A percentile compares a stretch with the other conserved stretches of the same genome.
Conservation (phyloP, 768 basidiomycete genomes). For the Rhizopogon roseolus region DNA sequence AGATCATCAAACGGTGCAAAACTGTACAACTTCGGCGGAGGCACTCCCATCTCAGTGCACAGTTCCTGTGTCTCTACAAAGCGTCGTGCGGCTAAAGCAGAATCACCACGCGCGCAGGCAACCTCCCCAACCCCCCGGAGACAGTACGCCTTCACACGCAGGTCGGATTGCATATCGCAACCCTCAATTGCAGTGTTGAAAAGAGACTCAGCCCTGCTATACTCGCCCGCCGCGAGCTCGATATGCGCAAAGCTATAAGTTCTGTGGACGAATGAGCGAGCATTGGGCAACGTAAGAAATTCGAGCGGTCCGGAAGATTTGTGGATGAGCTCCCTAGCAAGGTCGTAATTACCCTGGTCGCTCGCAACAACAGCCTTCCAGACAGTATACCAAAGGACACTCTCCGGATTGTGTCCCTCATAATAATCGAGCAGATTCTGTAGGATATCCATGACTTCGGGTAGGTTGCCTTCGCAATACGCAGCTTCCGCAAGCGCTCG, state of each 20-base stretch:
- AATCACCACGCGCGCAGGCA: background rate
- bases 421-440: too few relatives aligned
- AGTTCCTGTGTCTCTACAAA: background rate
- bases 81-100: background rate
- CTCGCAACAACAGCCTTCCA: too few relatives aligned
- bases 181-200: background rate
- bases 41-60: background rate
- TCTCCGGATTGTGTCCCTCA: too few relatives aligned
- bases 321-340: background rate
- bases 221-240: background rate
- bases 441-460: too few relatives aligned
- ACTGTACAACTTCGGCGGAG: background rate
- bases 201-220: background rate
- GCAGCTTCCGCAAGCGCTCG: too few relatives aligned
- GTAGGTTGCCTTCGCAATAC: too few relatives aligned
- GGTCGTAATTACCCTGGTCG: background rate
- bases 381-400: too few relatives aligned
- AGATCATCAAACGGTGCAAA: too few relatives aligned
- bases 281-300: background rate
- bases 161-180: background rate
- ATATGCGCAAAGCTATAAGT: background rate
- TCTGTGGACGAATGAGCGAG: background rate
- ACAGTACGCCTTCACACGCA: background rate
- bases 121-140: background rate
- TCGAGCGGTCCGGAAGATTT: background rate